A percentile compares a stretch with the other conserved stretches of the same genome.
Evolutionary conservation across 495 filamentous ascomycete genomes (phyloP).

Genomic region (Penicillium robsamsonii): DNA sequence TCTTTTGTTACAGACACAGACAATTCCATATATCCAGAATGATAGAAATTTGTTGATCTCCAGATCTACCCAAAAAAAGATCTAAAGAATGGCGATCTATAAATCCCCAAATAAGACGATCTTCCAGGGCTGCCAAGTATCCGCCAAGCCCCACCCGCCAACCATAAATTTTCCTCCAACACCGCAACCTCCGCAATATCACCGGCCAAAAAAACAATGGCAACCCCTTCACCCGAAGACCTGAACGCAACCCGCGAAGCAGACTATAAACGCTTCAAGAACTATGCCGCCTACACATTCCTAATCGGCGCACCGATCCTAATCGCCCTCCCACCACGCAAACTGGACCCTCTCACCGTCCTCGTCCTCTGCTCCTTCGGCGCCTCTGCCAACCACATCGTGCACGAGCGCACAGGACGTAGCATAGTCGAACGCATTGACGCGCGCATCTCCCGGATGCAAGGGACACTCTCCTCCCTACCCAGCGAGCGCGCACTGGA

Average conservation of each 20-base stretch:
- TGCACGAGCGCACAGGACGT: constrained; percentile 51
- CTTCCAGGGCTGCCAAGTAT: background rate
- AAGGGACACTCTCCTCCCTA: constrained; percentile 28
- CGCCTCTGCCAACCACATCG: constrained; percentile 64
- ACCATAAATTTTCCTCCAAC: background rate
- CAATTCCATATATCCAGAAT: background rate
- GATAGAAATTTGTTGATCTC: background rate
- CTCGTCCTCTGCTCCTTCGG: constrained; percentile 59
- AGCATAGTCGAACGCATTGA: constrained; percentile 46
- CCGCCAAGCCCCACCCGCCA: background rate
- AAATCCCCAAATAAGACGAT: background rate
- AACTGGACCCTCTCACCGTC: constrained; percentile 62
- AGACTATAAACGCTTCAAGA: constrained; percentile 53
- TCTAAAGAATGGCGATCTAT: background rate
- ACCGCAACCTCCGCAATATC: constrained; percentile 1
- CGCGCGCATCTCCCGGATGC: constrained; percentile 26
- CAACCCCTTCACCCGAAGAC: constrained; percentile 14
- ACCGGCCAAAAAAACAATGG: constrained; percentile 10
- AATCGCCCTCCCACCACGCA: constrained; percentile 74
- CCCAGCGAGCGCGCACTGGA: constrained; percentile 56
- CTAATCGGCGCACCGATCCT: constrained; percentile 69
- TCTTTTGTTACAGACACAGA: background rate
- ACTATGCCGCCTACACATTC: constrained; percentile 59
- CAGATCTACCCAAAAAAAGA: background rate
- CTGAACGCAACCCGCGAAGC: constrained; percentile 26